Base-by-base conservation (phyloP, 208 protist species). In the Trypanosoma conorhini region DNA sequence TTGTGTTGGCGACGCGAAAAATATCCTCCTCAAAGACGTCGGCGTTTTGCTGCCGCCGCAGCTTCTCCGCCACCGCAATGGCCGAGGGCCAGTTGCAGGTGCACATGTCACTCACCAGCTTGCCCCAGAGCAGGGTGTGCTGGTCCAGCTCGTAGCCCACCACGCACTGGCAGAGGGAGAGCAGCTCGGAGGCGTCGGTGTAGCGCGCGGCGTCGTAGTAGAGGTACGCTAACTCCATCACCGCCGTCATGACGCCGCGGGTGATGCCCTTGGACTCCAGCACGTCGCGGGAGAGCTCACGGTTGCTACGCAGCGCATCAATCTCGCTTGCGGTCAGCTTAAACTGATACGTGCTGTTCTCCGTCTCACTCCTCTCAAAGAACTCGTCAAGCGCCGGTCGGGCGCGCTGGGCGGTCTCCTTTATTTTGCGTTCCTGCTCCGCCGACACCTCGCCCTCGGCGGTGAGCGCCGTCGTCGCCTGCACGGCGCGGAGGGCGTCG, bases 191-290 rank as follows among this genome's bases (percentile, higher is more conserved):
- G 5, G 93, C 90, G 33, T 92, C 86, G 31, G 76, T 81, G 80
- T 95, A 95, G 66, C 79, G 77, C 22, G 83, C 88, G 67, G 88
- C 93, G 67, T 97, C 90, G 80, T 94, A 97, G 83, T 88, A 83
- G 35, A 96, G 69, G 66, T 87, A 93, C 3, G 87, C 93, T 42
- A 95, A 78, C 61, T 91, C 76, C 78, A 91, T 88, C 55, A 95
- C 76, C 3, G 85, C 81, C 5, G 73, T 69, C 81, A 96, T 92
- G 30, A 92, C 87, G 17, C 71, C 51, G 55, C 76, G 57, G 28
- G 83, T 91, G 73, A 96, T 91, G 57, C 86, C 84, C 56, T 87
- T 83, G 57, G 82, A 80, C 67, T 88, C 80, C 21, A 96, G 81
- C 61, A 81, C 85, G 74, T 92, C 86, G 61, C 77, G 72, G 50